Conservation (phyloP, 2,329 filamentous ascomycete species). For the Colletotrichum shisoi region DNA sequence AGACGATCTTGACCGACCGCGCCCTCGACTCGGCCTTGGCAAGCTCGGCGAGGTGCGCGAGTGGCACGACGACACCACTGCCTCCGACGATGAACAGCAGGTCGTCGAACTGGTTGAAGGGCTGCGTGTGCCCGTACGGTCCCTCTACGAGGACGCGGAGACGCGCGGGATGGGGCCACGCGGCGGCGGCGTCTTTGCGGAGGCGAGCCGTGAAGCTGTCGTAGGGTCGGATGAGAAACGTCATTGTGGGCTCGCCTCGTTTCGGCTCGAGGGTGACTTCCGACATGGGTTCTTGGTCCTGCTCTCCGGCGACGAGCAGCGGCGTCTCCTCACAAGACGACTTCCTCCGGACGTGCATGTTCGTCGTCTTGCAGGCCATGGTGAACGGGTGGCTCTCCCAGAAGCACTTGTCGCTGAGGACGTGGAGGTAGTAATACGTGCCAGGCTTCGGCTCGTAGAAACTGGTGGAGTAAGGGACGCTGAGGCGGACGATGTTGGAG, state of each 20-base stretch:
- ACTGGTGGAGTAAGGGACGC: constrained; percentile 48
- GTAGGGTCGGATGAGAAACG: constrained; percentile 57
- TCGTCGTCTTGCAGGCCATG: constrained; percentile 47
- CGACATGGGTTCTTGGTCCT: constrained; percentile 26
- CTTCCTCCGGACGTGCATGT: constrained; percentile 31
- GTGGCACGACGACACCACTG: constrained; percentile 54
- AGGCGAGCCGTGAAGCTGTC: constrained; percentile 55
- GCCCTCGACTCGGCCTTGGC: constrained; percentile 37
- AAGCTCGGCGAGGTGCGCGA: constrained; percentile 51
- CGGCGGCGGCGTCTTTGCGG: constrained; percentile 44
- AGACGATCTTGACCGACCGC: constrained; percentile 50
- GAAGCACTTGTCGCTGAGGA: constrained; percentile 50
- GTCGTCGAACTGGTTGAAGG: constrained; percentile 50
- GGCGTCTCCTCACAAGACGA: constrained; percentile 47
- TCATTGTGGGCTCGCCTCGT: constrained; percentile 44
- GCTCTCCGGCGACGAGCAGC: constrained; percentile 43
- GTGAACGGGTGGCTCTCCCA: constrained; percentile 64
- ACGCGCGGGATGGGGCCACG: constrained; percentile 42
- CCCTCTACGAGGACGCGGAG: constrained; percentile 55
- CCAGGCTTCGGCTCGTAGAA: constrained; percentile 51
- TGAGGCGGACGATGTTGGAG: constrained; percentile 55
- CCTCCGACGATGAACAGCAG: constrained; percentile 57
- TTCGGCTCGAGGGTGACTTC: constrained; percentile 27
- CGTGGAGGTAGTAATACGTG: constrained; percentile 57
- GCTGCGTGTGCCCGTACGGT: constrained; percentile 54